These are phyloP conservation scores for Fusarium burgessii DNA, from an alignment of 2,329 filamentous ascomycete species.

Conservation along the genomic window DNA sequence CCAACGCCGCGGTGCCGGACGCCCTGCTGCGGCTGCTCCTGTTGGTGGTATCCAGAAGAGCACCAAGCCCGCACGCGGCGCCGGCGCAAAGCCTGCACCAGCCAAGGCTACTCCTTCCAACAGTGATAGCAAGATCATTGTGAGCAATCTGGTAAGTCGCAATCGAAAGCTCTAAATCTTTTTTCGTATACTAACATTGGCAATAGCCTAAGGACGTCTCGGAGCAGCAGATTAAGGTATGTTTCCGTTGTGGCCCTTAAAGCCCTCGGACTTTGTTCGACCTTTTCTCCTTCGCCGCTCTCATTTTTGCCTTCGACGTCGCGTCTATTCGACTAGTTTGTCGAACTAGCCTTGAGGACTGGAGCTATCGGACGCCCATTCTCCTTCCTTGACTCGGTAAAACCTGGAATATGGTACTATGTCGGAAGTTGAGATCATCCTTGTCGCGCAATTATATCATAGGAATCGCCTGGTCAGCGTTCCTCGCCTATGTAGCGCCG, in stretches of 20 bases:
- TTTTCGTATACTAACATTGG: constrained; percentile 59
- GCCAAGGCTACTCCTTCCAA: constrained; percentile 70
- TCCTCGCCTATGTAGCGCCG: constrained; percentile 45
- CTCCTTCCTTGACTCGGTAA: constrained; percentile 50
- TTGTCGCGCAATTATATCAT: constrained; percentile 61
- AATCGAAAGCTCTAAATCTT: neutral
- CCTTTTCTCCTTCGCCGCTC: constrained; percentile 59
- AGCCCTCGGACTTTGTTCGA: constrained; percentile 78
- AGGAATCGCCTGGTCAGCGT: constrained; percentile 67
- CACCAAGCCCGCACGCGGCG: constrained; percentile 70
- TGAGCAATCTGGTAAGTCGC: constrained; percentile 92
- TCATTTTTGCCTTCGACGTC: constrained; percentile 51
- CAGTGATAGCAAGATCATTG: constrained; percentile 95
- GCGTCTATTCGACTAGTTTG: constrained; percentile 37
- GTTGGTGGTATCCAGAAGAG: constrained; percentile 89
- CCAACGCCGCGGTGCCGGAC: constrained; percentile 62
- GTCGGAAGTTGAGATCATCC: constrained; percentile 71
- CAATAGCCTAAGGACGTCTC: constrained; percentile 91
- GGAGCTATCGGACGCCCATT: constrained; percentile 46
- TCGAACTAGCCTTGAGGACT: constrained; percentile 32
- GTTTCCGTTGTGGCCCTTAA: constrained; percentile 85
- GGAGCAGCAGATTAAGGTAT: constrained; percentile 99
- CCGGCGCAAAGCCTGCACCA: constrained; percentile 70
- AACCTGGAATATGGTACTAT: constrained; percentile 49
- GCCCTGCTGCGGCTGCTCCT: constrained; percentile 73